These are phyloP conservation scores for Vicia villosa DNA, from an alignment of 306 rosid species.

Conservation along the genomic window DNA sequence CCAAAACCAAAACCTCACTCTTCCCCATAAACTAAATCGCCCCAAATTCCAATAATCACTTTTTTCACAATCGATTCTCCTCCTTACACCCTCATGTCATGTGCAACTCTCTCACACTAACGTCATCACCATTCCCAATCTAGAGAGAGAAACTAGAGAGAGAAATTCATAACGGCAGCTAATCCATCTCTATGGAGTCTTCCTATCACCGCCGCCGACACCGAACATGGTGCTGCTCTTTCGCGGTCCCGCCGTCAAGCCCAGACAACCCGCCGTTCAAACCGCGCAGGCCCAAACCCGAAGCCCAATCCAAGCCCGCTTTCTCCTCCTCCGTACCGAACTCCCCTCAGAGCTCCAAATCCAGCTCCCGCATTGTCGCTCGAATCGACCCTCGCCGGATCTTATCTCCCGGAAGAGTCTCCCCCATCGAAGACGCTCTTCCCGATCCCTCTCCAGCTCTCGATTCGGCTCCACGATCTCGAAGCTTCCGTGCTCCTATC, in stretches of 20 bases:
- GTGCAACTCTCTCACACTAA: background rate
- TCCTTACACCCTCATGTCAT: background rate
- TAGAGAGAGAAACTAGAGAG: too few relatives aligned
- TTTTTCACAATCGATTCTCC: background rate
- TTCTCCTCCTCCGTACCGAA: constrained; percentile 61
- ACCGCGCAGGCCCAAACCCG: constrained; percentile 34
- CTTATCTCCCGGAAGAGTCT: constrained; percentile 91
- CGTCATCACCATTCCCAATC: too few relatives aligned
- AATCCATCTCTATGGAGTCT: constrained; percentile 44
- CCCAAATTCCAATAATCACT: background rate
- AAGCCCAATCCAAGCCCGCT: constrained; percentile 42
- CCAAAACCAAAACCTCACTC: constrained; percentile 27
- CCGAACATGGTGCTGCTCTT: constrained; percentile 88
- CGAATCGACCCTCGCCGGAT: constrained; percentile 91
- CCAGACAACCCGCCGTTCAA: constrained; percentile 66
- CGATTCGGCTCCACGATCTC: constrained; percentile 49
- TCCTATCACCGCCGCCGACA: constrained; percentile 56
- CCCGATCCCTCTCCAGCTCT: constrained; percentile 20
- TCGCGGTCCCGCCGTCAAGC: constrained; percentile 75
- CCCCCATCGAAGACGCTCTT: constrained; percentile 62
- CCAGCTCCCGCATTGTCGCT: constrained; percentile 54
- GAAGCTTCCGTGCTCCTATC: constrained; percentile 59
- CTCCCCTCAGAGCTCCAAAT: constrained; percentile 78
- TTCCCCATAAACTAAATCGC: constrained; percentile 35
- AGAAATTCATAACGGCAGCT: too few relatives aligned